phyloP scores from a whole-genome alignment of 2,329 filamentous ascomycete species.

The Hypoxylon sp. region DNA sequence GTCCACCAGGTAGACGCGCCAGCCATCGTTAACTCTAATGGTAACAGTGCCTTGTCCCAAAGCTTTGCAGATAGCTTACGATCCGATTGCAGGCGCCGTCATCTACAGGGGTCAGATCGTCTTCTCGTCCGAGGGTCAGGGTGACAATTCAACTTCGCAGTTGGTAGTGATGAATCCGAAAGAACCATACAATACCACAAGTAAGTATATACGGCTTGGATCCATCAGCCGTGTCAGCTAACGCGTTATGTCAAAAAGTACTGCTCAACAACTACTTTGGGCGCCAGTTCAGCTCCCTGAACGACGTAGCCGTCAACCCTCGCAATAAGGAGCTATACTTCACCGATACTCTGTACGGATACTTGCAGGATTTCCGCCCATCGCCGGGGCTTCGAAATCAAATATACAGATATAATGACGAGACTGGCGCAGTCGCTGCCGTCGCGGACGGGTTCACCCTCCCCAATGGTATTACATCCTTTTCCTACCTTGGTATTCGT shows the following conservation, averaged over 20 bases:
- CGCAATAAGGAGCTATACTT: constrained; percentile 68
- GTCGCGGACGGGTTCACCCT: constrained; percentile 65
- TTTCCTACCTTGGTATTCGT: background rate
- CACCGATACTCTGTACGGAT: constrained; percentile 67
- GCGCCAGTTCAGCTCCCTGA: constrained; percentile 66
- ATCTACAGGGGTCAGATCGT: constrained; percentile 59
- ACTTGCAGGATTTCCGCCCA: constrained; percentile 64
- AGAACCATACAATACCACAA: constrained; percentile 59
- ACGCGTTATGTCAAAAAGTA: constrained; percentile 41
- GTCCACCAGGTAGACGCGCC: constrained; percentile 55
- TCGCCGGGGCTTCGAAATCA: constrained; percentile 62
- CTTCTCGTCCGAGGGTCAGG: constrained; percentile 60
- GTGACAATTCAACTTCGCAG: constrained; percentile 50
- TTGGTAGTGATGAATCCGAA: constrained; percentile 54
- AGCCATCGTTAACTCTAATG: constrained; percentile 59
- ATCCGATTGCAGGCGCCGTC: constrained; percentile 51
- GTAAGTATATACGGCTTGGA: constrained; percentile 41
- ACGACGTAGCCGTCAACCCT: constrained; percentile 64
- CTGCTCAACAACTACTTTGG: constrained; percentile 68
- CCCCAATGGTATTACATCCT: constrained; percentile 56
- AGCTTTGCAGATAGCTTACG: background rate
- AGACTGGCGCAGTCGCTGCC: constrained; percentile 58
- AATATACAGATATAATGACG: constrained; percentile 63
- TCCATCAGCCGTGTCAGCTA: background rate
- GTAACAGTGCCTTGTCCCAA: constrained; percentile 40